These are phyloP conservation scores for Phytophthora foliorum DNA, from an alignment of 352 stramenopile species.

Conservation along the genomic window DNA sequence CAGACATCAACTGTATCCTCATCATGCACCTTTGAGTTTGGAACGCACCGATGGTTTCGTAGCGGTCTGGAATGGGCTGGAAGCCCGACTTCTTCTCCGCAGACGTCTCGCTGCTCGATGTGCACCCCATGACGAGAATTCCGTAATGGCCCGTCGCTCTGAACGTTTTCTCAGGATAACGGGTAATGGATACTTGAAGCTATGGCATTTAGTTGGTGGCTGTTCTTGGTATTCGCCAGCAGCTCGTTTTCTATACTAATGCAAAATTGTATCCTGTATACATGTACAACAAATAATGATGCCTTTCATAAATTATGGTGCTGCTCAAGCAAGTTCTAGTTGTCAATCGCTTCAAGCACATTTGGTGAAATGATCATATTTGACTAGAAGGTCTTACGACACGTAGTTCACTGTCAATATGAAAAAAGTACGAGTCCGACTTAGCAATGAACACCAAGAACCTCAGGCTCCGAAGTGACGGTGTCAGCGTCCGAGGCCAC, in stretches of 20 bases:
- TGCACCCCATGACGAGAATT: conserved; percentile 37
- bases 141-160: conserved; percentile 20
- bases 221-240: too few species aligned
- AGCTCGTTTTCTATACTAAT: too few species aligned
- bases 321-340: too few species aligned
- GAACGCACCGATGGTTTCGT: conserved; percentile 61
- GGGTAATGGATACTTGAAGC: too few species aligned
- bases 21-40: neutral
- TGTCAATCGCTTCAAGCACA: too few species aligned
- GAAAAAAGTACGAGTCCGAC: neutral
- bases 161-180: conserved; percentile 21
- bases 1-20: conserved; percentile 1
- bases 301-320: too few species aligned
- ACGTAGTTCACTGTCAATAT: too few species aligned
- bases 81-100: conserved; percentile 34
- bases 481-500: neutral
- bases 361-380: too few species aligned
- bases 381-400: too few species aligned
- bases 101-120: conserved; percentile 23
- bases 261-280: too few species aligned
- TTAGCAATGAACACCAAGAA: conserved; percentile 24
- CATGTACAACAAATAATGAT: too few species aligned
- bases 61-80: conserved; percentile 60
- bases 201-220: too few species aligned
- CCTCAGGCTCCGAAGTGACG: conserved; percentile 15